These are phyloP conservation scores for Taphrina confusa DNA, from an alignment of 1,139 yeast species.

Conservation along the genomic window DNA sequence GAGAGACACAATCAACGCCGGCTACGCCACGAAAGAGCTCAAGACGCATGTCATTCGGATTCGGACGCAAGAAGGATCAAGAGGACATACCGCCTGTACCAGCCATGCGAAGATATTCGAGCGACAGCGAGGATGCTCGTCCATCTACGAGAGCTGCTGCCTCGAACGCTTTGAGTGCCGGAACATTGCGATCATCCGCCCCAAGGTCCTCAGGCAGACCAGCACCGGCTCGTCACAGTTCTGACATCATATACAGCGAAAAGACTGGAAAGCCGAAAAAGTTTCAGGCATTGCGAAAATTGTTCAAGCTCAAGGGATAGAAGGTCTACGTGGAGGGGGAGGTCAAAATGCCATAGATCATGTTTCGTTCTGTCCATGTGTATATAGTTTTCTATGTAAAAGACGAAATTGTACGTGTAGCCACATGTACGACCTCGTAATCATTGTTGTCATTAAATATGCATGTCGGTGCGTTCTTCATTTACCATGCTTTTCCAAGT, in stretches of 20 bases:
- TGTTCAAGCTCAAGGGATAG: constrained; percentile 19
- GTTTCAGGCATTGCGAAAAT: constrained; percentile 26
- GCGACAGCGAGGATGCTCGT: constrained; percentile 10
- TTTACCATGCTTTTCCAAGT: background rate
- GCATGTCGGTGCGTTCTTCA: background rate
- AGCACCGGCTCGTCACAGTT: background rate
- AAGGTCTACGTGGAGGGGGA: no score
- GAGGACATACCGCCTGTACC: constrained; percentile 31
- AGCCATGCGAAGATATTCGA: constrained; percentile 18
- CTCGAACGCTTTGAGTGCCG: constrained; percentile 19
- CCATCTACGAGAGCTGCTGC: background rate
- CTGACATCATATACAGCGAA: constrained; percentile 1
- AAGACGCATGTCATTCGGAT: constrained; percentile 31
- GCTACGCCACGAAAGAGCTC: constrained; percentile 20
- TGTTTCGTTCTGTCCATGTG: no score
- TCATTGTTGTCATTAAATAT: background rate
- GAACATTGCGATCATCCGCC: constrained; percentile 15
- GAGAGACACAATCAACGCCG: constrained; percentile 17
- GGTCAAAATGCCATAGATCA: no score
- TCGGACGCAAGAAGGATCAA: constrained; percentile 16
- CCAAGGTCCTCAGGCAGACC: constrained; percentile 6
- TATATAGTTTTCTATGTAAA: no score
- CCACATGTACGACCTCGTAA: background rate
- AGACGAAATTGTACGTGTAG: constrained; percentile 4
- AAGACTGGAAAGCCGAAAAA: constrained; percentile 33